Evolutionary conservation across 2,329 filamentous ascomycete species (phyloP).

Genomic region (Rutstroemia sp.): DNA sequence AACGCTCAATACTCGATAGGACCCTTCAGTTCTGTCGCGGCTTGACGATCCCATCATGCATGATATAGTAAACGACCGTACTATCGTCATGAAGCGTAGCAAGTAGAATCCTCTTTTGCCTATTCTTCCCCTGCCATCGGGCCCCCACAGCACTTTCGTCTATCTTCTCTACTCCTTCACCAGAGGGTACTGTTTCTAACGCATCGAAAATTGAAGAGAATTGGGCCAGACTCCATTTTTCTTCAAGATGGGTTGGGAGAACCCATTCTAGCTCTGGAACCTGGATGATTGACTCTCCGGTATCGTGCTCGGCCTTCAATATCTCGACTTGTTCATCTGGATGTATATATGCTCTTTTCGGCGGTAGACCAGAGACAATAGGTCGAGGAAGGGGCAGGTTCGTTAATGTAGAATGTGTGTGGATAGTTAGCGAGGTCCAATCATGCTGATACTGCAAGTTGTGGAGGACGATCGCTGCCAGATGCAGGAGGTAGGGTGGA

Average conservation of each 20-base stretch:
- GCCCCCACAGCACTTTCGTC: slow-evolving; percentile 28
- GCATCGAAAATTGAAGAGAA: slow-evolving; percentile 67
- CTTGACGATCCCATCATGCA: slow-evolving; percentile 83
- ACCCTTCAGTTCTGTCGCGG: slow-evolving; percentile 65
- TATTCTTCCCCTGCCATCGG: slow-evolving; percentile 38
- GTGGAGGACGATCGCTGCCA: slow-evolving; percentile 55
- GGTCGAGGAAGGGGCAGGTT: slow-evolving; percentile 44
- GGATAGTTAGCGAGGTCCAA: slow-evolving; percentile 56
- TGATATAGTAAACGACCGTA: slow-evolving; percentile 76
- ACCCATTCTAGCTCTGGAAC: slow-evolving; percentile 66
- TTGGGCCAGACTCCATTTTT: slow-evolving; percentile 61
- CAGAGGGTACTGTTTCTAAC: slow-evolving; percentile 39
- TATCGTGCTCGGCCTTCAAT: slow-evolving; percentile 50
- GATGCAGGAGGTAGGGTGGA: slow-evolving; percentile 34
- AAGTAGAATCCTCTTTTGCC: slow-evolving; percentile 63
- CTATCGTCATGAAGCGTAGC: slow-evolving; percentile 73
- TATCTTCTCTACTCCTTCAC: slow-evolving; percentile 12
- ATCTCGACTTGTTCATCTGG: slow-evolving; percentile 75
- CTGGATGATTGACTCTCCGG: slow-evolving; percentile 39
- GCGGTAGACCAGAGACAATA: slow-evolving; percentile 65
- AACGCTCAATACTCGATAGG: neutral
- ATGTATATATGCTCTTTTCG: slow-evolving; percentile 66
- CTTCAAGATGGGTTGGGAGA: slow-evolving; percentile 62
- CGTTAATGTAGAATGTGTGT: slow-evolving; percentile 39
- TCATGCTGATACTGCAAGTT: slow-evolving; percentile 71